Base-by-base conservation (phyloP, 2,329 filamentous ascomycete species). In the Fusarium pseudograminearum region DNA sequence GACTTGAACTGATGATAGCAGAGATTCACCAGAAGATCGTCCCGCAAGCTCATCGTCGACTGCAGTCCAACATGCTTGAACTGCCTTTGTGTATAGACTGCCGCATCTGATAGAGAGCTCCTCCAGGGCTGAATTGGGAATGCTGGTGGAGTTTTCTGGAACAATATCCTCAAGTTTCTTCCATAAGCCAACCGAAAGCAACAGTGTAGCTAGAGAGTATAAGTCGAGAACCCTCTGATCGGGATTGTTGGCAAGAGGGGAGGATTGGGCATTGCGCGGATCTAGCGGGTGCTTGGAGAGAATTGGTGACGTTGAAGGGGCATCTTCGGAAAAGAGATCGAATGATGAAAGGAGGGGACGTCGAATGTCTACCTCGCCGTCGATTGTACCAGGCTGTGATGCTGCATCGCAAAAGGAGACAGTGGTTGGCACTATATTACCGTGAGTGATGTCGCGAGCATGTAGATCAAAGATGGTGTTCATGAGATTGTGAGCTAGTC, bases 161-260 rank as follows among this genome's bases (percentile, higher is more conserved):
- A 84, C 81, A 0, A 89, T 79, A 20, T 83, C 81, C 57, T 88
- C 86, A 0, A 93, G 82, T 14, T 88, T 89, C 5, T 87, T 88
- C 92, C 92, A 95, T 11, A 94, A 79, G 9, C 92, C 92, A 55
- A 94, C 88, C 9, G 92, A 92, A 4, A 94, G 82, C 1, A 95
- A 83, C 6, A 93, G 81, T 80, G 93, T 87, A 20, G 91, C 91
- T 2, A 95, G 82, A 9, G 91, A 90, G 76, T 93, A 93, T 4
- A 94, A 80, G 65, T 94, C 92, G 33, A 89, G 80, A 2, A 87
- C 84, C 40, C 88, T 86, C 41, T 85, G 85, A 57, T 89, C 87
- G 2, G 85, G 81, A 7, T 83, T 84, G 42, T 81, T 81, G 6
- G 79, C 74, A 12, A 87, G 75, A 0, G 84, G 83, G 0, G 86